Base-by-base conservation (phyloP, 2,329 filamentous ascomycete species). In the Waltergamsia citrina region DNA sequence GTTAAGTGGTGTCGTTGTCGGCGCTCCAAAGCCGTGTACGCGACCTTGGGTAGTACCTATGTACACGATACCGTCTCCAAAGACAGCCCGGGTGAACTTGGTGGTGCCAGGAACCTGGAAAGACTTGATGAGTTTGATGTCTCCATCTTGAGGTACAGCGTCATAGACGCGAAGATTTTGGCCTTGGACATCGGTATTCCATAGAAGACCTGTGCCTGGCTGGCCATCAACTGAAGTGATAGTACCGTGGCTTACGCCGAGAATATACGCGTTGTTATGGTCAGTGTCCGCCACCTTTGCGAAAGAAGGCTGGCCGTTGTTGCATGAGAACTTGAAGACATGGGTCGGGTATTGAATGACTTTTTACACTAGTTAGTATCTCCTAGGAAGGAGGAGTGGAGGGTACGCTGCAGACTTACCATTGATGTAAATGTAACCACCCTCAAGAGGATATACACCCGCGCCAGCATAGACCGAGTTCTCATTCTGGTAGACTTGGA, bases 11-110 rank as follows among this genome's bases (percentile, higher is more conserved):
- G 60, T 44, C 25, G 68, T 73, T 19, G 70, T 67, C 0, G 71
- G 69, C 0, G 69, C 68, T 2, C 72, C 72, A 35, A 72, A 74
- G 3, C 60, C 71, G 20, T 74, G 74, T 15, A 77, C 46, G 35
- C 53, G 64, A 4, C 72, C 73, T 17, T 55, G 50, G 3, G 54
- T 66, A 1, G 65, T 69, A 8, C 67, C 68, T n/a, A 75, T 48
- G 39, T 75, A 77, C 3, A 66, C 62, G 36, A 65, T 61, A 1
- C 67, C 70, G 37, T 77, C 60, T 6, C 72, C 72, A 36, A 77
- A 76, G 3, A 72, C 69, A 2, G 72, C 68, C 3, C 71, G 60
- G 4, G 65, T 67, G 41, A 77, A 77, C 50, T 77, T 77, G 29
- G 60, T 67, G 4, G 67, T 60, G 1, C 66, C 68, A 0, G 62